Evolutionary conservation across 345 rosid genomes (phyloP).

Genomic region (Aquilaria sinensis): DNA sequence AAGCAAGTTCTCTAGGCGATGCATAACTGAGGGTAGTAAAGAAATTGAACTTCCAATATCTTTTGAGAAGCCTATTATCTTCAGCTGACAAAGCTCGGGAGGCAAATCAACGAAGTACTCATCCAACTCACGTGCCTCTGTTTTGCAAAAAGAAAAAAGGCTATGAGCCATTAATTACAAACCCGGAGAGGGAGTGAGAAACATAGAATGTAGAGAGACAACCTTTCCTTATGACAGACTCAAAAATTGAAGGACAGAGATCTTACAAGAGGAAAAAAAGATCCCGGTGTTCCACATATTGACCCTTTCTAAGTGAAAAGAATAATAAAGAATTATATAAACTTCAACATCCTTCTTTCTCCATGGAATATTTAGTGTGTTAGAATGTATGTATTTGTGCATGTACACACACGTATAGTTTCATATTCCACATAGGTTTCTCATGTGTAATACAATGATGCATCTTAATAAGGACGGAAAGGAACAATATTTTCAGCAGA

Average conservation of each 20-base stretch:
- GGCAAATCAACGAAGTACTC: constrained; percentile 76
- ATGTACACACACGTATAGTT: too few species aligned
- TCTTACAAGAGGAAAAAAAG: background rate
- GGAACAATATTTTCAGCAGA: too few species aligned
- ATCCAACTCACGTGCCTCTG: constrained; percentile 66
- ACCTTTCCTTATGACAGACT: background rate
- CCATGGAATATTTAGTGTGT: too few species aligned
- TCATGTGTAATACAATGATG: too few species aligned
- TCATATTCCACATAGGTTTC: too few species aligned
- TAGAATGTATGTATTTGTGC: too few species aligned
- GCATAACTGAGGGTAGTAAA: constrained; percentile 90
- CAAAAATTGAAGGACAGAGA: background rate
- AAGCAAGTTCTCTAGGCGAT: constrained; percentile 82
- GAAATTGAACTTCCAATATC: constrained; percentile 86
- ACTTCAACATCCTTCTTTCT: too few species aligned
- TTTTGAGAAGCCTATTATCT: constrained; percentile 81
- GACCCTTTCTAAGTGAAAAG: background rate
- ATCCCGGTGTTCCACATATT: background rate
- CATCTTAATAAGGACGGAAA: too few species aligned
- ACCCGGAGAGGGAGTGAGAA: background rate
- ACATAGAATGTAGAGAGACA: background rate
- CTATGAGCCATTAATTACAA: constrained; percentile 2
- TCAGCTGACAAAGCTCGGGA: constrained; percentile 81
- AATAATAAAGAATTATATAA: too few species aligned
- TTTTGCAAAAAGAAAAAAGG: constrained; percentile 16